Percentiles rank a stretch among this genome's conserved stretches.
phyloP scores from a whole-genome alignment of 23 red algal species.

The Gracilaria gracilis region DNA sequence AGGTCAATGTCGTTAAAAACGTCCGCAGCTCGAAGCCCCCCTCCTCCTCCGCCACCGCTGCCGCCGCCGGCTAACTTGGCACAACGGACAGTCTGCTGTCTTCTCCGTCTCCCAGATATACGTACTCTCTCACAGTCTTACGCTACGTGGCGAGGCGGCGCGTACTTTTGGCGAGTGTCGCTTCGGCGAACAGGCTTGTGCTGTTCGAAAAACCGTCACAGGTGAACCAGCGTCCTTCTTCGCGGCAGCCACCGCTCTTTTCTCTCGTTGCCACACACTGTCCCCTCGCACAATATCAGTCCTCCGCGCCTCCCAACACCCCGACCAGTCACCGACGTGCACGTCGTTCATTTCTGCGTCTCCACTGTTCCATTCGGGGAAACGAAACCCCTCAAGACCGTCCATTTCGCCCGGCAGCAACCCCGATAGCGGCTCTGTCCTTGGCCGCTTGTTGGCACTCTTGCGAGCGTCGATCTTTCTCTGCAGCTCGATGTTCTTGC shows the following conservation, averaged over 20 bases:
- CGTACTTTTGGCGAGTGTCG: background rate
- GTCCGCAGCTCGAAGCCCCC: too few species aligned
- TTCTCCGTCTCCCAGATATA: too few species aligned
- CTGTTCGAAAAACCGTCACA: conserved; percentile 13
- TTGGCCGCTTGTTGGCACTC: background rate
- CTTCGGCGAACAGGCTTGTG: background rate
- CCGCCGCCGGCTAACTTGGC: too few species aligned
- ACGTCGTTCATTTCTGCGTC: background rate
- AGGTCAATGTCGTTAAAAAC: too few species aligned
- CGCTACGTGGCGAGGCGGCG: background rate
- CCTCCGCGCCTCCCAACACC: background rate
- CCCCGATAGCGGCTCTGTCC: background rate
- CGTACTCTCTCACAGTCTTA: background rate
- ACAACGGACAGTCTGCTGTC: too few species aligned
- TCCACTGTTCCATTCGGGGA: conserved; percentile 3
- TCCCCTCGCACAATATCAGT: background rate
- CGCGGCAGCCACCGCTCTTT: background rate
- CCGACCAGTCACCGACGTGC: background rate
- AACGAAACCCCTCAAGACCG: background rate
- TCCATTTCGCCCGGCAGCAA: conserved; percentile 5
- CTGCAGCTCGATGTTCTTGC: background rate
- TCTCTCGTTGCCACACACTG: background rate
- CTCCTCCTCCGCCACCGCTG: too few species aligned
- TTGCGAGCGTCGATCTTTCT: background rate
- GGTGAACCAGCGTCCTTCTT: background rate